phyloP scores from a whole-genome alignment of 2,329 filamentous ascomycete species.

The Sporothrix schenckii region DNA sequence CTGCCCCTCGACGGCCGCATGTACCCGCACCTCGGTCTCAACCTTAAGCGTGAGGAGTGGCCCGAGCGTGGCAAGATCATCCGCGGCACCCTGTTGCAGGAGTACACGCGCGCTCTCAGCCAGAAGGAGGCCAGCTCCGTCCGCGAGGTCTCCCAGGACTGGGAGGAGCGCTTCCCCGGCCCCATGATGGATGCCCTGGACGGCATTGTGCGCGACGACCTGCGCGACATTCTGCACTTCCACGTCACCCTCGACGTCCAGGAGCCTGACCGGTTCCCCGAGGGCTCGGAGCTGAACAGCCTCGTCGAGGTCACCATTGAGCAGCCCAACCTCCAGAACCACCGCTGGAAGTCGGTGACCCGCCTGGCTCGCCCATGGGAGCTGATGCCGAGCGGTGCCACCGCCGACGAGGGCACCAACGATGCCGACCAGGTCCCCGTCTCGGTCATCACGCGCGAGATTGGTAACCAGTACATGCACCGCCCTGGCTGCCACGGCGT shows the following conservation, averaged over 20 bases:
- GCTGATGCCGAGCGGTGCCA: constrained; percentile 43
- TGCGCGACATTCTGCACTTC: constrained; percentile 63
- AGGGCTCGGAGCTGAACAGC: constrained; percentile 62
- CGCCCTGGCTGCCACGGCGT: constrained; percentile 52
- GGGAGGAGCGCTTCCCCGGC: constrained; percentile 60
- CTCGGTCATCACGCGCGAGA: constrained; percentile 54
- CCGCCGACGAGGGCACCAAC: constrained; percentile 30
- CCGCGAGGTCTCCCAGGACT: constrained; percentile 57
- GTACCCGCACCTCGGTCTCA: constrained; percentile 61
- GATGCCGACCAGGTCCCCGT: constrained; percentile 38
- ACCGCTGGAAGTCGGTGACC: constrained; percentile 64
- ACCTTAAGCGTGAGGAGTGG: constrained; percentile 55
- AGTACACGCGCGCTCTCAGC: constrained; percentile 59
- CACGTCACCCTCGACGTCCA: constrained; percentile 63
- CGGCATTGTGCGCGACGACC: constrained; percentile 52
- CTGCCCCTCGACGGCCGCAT: constrained; percentile 49
- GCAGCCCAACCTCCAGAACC: constrained; percentile 56
- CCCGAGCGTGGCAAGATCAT: constrained; percentile 51
- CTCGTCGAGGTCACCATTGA: constrained; percentile 63
- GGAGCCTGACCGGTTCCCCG: constrained; percentile 59
- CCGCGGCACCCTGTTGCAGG: constrained; percentile 56
- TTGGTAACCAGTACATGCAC: constrained; percentile 54
- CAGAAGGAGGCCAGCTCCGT: constrained; percentile 60
- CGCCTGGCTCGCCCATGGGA: constrained; percentile 61
- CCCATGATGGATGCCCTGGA: constrained; percentile 58